Evolutionary conservation across 2,329 filamentous ascomycete species (phyloP).

Genomic region (Alternaria atra): DNA sequence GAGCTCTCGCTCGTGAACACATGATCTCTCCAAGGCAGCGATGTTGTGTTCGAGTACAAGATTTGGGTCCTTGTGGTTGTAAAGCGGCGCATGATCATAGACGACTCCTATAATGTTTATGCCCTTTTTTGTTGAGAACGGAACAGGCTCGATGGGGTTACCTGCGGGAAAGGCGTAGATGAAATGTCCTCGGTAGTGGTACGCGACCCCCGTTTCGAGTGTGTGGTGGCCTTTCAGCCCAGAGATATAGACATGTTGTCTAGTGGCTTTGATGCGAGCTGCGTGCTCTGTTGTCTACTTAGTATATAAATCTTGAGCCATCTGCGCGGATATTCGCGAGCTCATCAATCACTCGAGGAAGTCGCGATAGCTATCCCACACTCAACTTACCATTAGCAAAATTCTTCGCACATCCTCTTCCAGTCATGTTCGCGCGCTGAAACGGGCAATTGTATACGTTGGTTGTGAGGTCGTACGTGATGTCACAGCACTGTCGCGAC

Average conservation of each 20-base stretch:
- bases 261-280: constrained; percentile 17
- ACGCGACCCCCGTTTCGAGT: constrained; percentile 36
- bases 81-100: constrained; percentile 18
- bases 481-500: background rate
- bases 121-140: constrained; percentile 29
- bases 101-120: constrained; percentile 26
- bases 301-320: background rate
- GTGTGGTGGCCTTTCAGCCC: constrained; percentile 32
- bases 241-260: constrained; percentile 37
- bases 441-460: background rate
- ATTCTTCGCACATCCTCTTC: background rate
- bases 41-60: constrained; percentile 21
- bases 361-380: background rate
- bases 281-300: background rate
- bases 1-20: constrained; percentile 10
- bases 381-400: background rate
- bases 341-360: background rate
- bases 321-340: background rate
- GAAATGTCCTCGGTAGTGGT: constrained; percentile 44
- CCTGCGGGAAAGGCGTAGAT: constrained; percentile 29
- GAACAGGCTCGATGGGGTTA: constrained; percentile 33
- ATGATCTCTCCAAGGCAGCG: constrained; percentile 19
- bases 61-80: background rate
- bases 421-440: background rate
- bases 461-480: background rate